Conservation (phyloP, 371 early-diverging fungal genomes). For the Dinochytrium kinnereticum region DNA sequence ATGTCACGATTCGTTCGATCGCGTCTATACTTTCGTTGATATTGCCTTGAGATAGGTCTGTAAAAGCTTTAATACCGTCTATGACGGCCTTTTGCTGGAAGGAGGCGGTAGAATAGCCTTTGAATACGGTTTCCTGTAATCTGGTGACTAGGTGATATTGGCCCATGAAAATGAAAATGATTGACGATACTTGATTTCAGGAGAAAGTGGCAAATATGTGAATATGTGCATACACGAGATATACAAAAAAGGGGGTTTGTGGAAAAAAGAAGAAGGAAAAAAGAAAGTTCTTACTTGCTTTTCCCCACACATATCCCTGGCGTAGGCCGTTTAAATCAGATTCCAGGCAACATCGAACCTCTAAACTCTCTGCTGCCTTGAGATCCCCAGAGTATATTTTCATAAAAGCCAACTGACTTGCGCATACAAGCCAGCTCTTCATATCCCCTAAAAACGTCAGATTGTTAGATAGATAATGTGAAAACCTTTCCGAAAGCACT, state of each 20-base stretch:
- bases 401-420: slow-evolving; percentile 22
- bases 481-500: slow-evolving; percentile 15
- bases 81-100: slow-evolving; percentile 3
- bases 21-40: neutral
- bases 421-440: slow-evolving; percentile 13
- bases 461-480: neutral
- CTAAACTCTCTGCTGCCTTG: slow-evolving; percentile 10
- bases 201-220: neutral
- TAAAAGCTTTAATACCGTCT: slow-evolving; percentile 17
- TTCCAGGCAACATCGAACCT: slow-evolving; percentile 4
- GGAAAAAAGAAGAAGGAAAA: neutral
- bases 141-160: neutral
- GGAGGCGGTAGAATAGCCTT: neutral
- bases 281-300: slow-evolving; percentile 2
- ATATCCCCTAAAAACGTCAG: slow-evolving; percentile 13
- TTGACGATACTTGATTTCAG: neutral
- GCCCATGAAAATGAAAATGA: slow-evolving; percentile 6
- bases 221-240: neutral
- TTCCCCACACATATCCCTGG: slow-evolving; percentile 6
- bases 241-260: too few species aligned
- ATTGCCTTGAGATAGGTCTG: neutral
- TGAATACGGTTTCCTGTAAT: neutral
- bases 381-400: slow-evolving; percentile 11
- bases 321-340: slow-evolving; percentile 4
- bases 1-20: slow-evolving; percentile 4